Evolutionary conservation across 2,329 filamentous ascomycete genomes (phyloP), one percentile per base, ranked within the genome.

Genomic region (Fusarium xylarioides): DNA sequence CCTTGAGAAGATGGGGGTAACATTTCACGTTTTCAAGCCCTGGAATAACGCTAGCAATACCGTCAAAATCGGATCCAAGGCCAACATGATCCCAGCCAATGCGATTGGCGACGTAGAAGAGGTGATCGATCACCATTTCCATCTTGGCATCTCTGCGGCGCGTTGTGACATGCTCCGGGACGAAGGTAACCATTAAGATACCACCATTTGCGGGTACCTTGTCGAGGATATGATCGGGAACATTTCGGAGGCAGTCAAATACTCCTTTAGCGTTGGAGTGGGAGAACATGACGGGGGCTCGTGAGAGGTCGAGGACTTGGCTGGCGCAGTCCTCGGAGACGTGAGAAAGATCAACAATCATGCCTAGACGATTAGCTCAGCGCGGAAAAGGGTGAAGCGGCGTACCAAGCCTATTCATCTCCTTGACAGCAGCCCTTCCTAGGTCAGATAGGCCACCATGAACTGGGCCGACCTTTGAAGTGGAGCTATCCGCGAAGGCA

Each of bases 381-480:
- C 0, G 1, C 2, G 0, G 0, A 12, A 0, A 1, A 11, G 5
- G 5, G 3, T 4, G 4, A 3, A n/a, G 9, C 7, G 1, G 2
- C 10, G 4, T 43, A 66, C 63, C 63, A 0, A 67, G 44, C 5
- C 64, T 44, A 10, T 67, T 66, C 64, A 67, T 67, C 19, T 67
- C 64, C 6, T 18, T 28, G 2, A 67, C 52, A 15, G 62, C 62
- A 11, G 62, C 52, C 19, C 14, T 52, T 40, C 64, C 64, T 2
- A 67, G 21, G 3, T 52, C 44, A 0, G 64, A 66, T 1, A 67
- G 4, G 1, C 62, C 64, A 0, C 44, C 62, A 1, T 67, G 62
- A 1, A 67, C 62, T 0, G 64, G 38, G 0, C 64, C 64, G 0
- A 52, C 11, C 16, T 66, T 66, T 2, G 64, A 66, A 0, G 64